Evolutionary conservation across 345 rosid species (phyloP).

Genomic region (Lepidium sativum): DNA sequence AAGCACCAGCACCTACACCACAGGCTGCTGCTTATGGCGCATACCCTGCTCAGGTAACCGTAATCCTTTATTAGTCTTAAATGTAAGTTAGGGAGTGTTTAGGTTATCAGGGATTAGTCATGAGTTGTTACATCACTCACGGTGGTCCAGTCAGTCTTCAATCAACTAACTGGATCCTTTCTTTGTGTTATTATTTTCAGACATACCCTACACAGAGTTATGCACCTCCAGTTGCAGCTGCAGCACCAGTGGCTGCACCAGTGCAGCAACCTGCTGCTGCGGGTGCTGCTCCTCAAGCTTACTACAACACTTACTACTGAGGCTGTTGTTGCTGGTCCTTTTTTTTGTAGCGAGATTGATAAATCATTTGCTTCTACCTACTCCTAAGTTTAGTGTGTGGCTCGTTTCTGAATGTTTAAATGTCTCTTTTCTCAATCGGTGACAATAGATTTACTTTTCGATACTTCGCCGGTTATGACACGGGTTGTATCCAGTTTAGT

Average conservation of each 20-base stretch:
- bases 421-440: neutral
- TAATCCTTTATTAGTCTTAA: neutral
- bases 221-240: conserved; percentile 46
- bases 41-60: conserved; percentile 74
- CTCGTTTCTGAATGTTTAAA: neutral
- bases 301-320: conserved; percentile 55
- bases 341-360: no score
- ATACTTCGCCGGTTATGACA: conserved; percentile 6
- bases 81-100: neutral
- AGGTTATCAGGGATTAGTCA: neutral
- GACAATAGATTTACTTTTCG: neutral
- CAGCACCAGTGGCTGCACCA: conserved; percentile 36
- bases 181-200: conserved; percentile 33
- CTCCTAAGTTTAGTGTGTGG: conserved; percentile 8
- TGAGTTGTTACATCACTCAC: neutral
- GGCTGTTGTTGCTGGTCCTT: neutral
- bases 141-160: neutral
- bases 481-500: neutral
- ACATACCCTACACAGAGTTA: conserved; percentile 51
- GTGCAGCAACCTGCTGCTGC: conserved; percentile 42
- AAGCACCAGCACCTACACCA: conserved; percentile 58
- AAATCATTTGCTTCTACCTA: no score
- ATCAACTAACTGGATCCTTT: conserved; percentile 8
- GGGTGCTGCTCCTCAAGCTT: conserved; percentile 50
- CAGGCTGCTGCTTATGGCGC: conserved; percentile 64